Conservation (phyloP, 164 flowering plant genomes). For the Piper longum region DNA sequence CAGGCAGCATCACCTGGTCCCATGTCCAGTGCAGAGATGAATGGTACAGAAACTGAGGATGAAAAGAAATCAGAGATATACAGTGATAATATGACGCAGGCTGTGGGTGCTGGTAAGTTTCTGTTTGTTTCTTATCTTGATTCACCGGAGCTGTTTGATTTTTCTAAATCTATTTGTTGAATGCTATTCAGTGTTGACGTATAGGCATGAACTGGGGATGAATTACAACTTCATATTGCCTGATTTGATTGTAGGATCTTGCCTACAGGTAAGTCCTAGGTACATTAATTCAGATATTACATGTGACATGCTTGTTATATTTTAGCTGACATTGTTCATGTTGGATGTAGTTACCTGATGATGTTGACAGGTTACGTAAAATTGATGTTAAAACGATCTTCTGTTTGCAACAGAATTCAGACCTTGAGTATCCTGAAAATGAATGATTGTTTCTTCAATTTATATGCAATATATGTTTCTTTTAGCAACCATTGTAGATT, state of each 20-base stretch:
- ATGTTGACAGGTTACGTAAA: constrained; percentile 82
- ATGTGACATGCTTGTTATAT: background rate
- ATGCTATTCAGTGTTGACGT: constrained; percentile 55
- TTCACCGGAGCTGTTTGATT: background rate
- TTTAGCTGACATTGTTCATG: background rate
- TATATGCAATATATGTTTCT: background rate
- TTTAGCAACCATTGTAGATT: background rate
- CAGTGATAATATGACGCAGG: constrained; percentile 78
- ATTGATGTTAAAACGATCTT: constrained; percentile 88
- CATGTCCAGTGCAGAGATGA: constrained; percentile 32
- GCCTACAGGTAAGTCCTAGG: constrained; percentile 61
- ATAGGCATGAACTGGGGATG: constrained; percentile 95
- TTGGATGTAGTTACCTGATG: constrained; percentile 55
- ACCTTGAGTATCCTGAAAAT: constrained; percentile 80
- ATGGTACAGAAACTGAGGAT: constrained; percentile 35
- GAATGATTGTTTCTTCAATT: background rate
- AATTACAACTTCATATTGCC: constrained; percentile 85
- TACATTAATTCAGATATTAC: background rate
- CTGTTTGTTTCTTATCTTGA: constrained; percentile 1
- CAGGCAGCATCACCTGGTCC: constrained; percentile 48
- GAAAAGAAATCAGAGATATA: constrained; percentile 59
- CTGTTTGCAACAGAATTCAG: constrained; percentile 89
- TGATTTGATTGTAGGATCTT: constrained; percentile 93
- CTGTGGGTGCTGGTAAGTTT: constrained; percentile 89
- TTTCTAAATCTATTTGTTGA: constrained; percentile 1